Base-by-base conservation (phyloP, 2,329 filamentous ascomycete genomes). In the Aspergillus piperis region DNA sequence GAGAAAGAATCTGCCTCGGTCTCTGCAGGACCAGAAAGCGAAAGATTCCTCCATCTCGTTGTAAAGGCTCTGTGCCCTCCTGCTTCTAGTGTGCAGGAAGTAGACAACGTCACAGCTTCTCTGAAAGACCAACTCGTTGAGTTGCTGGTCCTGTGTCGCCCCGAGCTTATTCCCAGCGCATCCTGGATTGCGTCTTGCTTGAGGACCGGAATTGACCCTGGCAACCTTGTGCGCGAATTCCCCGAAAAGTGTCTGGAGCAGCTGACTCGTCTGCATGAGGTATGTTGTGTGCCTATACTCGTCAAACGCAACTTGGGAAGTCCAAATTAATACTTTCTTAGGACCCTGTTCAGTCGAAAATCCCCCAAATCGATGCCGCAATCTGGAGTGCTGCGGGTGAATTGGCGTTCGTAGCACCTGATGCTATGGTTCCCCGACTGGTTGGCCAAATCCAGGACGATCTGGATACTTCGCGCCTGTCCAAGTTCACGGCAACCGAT, bases 151-250 rank as follows among this genome's bases (percentile, higher is more conserved):
- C 81, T 99, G 25, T 89, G 90, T 58, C 89, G 91, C 23, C 83
- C 87, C 19, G 88, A 93, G 61, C 79, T 99, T 38, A 84, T 98
- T 60, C 89, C 92, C 0, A 85, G 86, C 61, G 83, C 88, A 19
- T 90, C 86, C 62, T 99, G 96, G 96, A 98, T 99, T 70, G 89
- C 95, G 44, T 79, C 92, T 3, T 96, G 91, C 70, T 82, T 98
- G 58, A 87, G 87, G 62, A 88, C 90, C 65, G 89, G 88, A 11
- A 81, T 92, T 11, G 95, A 99, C 74, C 95, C 95, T 5, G 94
- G 93, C 17, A 81, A 85, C 21, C 82, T 99, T 59, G 91, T 89
- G 2, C 82, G 82, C 59, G 84, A 86, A 56, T 82, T 88, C 58
- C 80, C 89, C 27, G 81, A 86, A 48, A 76, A 82, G 8, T 85